Percentiles rank a stretch among this genome's conserved stretches.
Conservation (phyloP, 1,139 yeast genomes). For the Sugiyamaella pinicola region DNA sequence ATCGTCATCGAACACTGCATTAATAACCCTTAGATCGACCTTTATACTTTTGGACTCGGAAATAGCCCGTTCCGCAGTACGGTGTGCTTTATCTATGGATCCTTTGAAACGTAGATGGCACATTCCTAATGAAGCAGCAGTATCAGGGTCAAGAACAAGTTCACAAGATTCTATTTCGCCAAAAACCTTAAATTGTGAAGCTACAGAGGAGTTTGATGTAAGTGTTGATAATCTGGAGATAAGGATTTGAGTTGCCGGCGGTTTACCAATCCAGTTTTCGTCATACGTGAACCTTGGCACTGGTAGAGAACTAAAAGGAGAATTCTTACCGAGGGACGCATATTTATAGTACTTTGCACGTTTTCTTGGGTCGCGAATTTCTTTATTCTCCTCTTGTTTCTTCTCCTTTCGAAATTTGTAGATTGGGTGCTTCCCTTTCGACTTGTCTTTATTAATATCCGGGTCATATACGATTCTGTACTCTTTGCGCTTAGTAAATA, state of each 20-base stretch:
- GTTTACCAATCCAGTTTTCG: slow-evolving; percentile 71
- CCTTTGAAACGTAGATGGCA: slow-evolving; percentile 69
- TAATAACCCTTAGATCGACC: slow-evolving; percentile 41
- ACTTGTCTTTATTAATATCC: slow-evolving; percentile 49
- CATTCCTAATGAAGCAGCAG: slow-evolving; percentile 80
- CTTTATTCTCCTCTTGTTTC: slow-evolving; percentile 17
- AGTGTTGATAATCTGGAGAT: slow-evolving; percentile 63
- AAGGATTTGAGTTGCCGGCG: slow-evolving; percentile 70
- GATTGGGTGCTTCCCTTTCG: slow-evolving; percentile 46
- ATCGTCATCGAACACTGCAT: slow-evolving; percentile 41
- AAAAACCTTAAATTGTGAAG: slow-evolving; percentile 58
- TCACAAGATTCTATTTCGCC: slow-evolving; percentile 64
- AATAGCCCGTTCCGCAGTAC: slow-evolving; percentile 49
- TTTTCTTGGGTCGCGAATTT: slow-evolving; percentile 48
- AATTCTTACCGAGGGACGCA: slow-evolving; percentile 38
- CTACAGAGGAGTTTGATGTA: slow-evolving; percentile 51
- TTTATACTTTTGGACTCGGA: slow-evolving; percentile 39
- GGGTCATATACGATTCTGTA: slow-evolving; percentile 55
- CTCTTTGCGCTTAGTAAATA: slow-evolving; percentile 31
- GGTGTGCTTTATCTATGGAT: slow-evolving; percentile 54
- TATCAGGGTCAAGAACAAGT: slow-evolving; percentile 67
- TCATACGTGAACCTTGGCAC: slow-evolving; percentile 58
- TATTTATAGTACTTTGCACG: slow-evolving; percentile 26
- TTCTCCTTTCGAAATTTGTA: slow-evolving; percentile 33
- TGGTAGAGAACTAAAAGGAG: slow-evolving; percentile 46